A percentile compares a stretch with the other conserved stretches of the same genome.
These are phyloP conservation scores for Aquilaria malaccensis DNA, from an alignment of 345 rosid species.

Conservation along the genomic window DNA sequence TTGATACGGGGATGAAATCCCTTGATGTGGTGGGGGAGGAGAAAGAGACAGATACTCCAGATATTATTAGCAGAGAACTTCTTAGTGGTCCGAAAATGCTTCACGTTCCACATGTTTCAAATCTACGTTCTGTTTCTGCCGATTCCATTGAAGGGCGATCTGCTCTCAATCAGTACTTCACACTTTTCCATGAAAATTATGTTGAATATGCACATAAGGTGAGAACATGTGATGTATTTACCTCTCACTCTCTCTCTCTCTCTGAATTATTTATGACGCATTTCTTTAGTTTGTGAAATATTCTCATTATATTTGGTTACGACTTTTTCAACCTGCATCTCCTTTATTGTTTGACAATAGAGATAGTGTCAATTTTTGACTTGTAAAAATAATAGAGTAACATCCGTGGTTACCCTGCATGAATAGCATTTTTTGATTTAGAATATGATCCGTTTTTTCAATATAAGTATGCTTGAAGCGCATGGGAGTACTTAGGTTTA, in stretches of 20 bases:
- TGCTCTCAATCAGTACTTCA: conserved; percentile 77
- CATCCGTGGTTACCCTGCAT: too few relatives aligned
- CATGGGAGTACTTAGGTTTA: too few relatives aligned
- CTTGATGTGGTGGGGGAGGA: conserved; percentile 22
- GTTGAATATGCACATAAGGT: conserved; percentile 98
- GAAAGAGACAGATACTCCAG: conserved; percentile 39
- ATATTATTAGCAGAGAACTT: conserved; percentile 87
- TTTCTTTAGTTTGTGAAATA: too few relatives aligned
- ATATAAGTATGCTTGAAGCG: too few relatives aligned
- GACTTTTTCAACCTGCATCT: too few relatives aligned
- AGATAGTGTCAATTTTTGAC: too few relatives aligned
- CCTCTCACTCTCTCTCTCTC: neutral
- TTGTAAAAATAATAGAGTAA: too few relatives aligned
- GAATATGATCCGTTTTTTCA: too few relatives aligned
- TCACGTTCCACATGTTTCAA: conserved; percentile 68
- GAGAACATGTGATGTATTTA: conserved; percentile 15
- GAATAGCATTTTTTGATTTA: too few relatives aligned
- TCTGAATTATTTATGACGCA: too few relatives aligned
- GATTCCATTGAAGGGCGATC: conserved; percentile 90
- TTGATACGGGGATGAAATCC: conserved; percentile 33
- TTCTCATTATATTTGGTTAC: too few relatives aligned
- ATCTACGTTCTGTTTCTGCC: conserved; percentile 65
- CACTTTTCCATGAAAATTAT: conserved; percentile 90
- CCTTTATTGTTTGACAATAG: too few relatives aligned
- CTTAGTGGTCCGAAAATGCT: conserved; percentile 75